These are phyloP conservation scores for Trichoderma gamsii DNA, from an alignment of 495 filamentous ascomycete genomes.

Conservation along the genomic window DNA sequence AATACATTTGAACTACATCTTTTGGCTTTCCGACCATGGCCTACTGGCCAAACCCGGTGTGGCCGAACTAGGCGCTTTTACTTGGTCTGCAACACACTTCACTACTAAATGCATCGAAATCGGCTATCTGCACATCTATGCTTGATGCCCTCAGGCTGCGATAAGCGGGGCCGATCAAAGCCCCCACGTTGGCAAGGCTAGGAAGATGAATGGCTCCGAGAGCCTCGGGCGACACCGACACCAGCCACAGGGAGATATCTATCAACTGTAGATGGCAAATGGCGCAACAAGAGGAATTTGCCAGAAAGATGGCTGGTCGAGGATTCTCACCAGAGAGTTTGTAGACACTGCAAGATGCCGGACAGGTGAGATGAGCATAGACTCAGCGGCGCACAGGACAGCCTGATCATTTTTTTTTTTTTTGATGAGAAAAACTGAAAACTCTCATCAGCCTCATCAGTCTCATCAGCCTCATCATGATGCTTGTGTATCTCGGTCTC, in stretches of 20 bases:
- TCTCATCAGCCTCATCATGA: not conserved
- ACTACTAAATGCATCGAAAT: not conserved
- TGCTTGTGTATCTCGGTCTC: not conserved
- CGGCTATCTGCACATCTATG: not conserved
- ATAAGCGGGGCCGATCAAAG: slow-evolving; percentile 2
- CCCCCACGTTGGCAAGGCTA: slow-evolving; percentile 11
- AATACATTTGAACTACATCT: too few species aligned
- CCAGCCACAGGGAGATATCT: not conserved
- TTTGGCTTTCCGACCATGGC: not conserved
- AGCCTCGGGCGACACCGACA: slow-evolving; percentile 1
- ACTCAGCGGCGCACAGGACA: not conserved
- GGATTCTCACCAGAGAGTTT: not conserved
- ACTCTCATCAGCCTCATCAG: not conserved
- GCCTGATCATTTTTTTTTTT: not conserved
- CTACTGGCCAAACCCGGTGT: not conserved
- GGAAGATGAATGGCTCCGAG: slow-evolving; percentile 9
- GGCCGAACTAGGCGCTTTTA: not conserved
- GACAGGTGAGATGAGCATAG: not conserved
- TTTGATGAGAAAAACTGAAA: not conserved
- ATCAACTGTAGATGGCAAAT: not conserved
- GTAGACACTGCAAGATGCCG: not conserved
- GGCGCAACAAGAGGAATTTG: not conserved
- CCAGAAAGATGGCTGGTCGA: not conserved
- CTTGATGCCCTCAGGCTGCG: not conserved
- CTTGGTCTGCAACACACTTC: not conserved